Base-by-base conservation (phyloP, 148 eudicot genomes). In the Polygonum aviculare region DNA sequence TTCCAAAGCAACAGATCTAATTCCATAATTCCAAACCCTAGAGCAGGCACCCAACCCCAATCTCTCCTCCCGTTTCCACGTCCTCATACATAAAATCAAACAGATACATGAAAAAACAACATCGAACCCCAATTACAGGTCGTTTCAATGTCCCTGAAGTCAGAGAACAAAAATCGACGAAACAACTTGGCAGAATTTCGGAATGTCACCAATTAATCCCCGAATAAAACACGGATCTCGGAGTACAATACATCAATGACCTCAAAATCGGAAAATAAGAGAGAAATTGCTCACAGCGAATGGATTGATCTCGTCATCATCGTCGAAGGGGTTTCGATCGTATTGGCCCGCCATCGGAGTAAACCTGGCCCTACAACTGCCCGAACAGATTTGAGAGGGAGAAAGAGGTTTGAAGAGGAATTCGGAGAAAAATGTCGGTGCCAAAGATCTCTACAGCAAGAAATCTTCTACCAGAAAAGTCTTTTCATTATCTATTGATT, bases 261-360 rank as follows among this genome's bases (percentile, higher is more conserved):
- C 12, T 21, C 45, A 18, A 60, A 72, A 73, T 15, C 3, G 44
- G 4, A 26, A 73, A 16, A 69, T 26, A 57, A 54, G 38, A 78
- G 75, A 62, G 39, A 39, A 9, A 6, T 38, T 74, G 77, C 75
- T 81, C 77, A 91, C 96, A 77, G 96, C 81, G 59, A 91, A 91
- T 22, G 96, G 96, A 72, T 91, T 91, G 62, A 86, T 81, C 78
- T 91, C 88, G 31, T 89, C 93, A 40, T 87, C 92, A 4, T 77
- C 86, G 5, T 74, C 86, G 35, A 87, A 88, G n/a, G 89, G 88
- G 77, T 87, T 88, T n/a, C 87, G 57, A 77, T 90, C 87, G 79
- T 80, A 77, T 7, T n/a, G 45, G 8, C 50, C 51, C 35, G 82
- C 77, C 84, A 82, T 82, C 2, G 15, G 22, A 70, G 18, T 38